Base-by-base conservation (phyloP, 1,139 yeast genomes). In the Nakaseomyces nivariensis region DNA sequence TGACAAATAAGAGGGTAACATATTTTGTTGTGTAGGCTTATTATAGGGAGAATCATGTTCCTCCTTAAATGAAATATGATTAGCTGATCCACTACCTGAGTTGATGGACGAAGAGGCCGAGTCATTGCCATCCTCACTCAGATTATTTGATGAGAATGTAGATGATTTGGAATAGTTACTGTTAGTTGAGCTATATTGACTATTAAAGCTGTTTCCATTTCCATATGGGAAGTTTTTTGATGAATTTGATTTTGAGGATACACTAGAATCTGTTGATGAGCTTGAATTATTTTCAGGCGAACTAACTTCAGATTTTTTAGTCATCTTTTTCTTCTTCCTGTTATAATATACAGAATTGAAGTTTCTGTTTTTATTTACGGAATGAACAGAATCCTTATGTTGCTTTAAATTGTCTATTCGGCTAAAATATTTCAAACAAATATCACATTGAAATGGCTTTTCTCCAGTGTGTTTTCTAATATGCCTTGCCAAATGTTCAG, bases 401-500 rank as follows among this genome's bases (percentile, higher is more conserved):
- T 90, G 97, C 52, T 96, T 77, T 55, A 90, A 73, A 64, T 90
- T 90, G 67, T 90, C 97, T 55, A 88, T 71, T 46, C 97, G 74
- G 31, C 92, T 82, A 63, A 90, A 90, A 62, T 82, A 78, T 60
- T 89, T 81, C 43, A 81, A 74, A 67, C 97, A 90, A 60, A 75
- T 79, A 47, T 85, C 85, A 67, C 97, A 90, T 50, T 87, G 81
- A 66, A 88, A 90, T 1, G 97, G 97, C 51, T 96, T 74, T 67
- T 90, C 97, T 43, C 97, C 97, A 1, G 97, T 89, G 65, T 89
- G 97, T 62, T 89, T 90, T 48, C 97, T 72, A 49, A 88, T 85
- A 69, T 89, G 97, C 54, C 97, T 75, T 1, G 96, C 96, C 58
- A 90, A 74, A 67, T 90, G 97, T 64, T 90, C 97, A 17, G 88